A percentile compares a stretch with the other conserved stretches of the same genome.
Conservation (phyloP, 2,329 filamentous ascomycete genomes). For the Calonectria fujianensis region DNA sequence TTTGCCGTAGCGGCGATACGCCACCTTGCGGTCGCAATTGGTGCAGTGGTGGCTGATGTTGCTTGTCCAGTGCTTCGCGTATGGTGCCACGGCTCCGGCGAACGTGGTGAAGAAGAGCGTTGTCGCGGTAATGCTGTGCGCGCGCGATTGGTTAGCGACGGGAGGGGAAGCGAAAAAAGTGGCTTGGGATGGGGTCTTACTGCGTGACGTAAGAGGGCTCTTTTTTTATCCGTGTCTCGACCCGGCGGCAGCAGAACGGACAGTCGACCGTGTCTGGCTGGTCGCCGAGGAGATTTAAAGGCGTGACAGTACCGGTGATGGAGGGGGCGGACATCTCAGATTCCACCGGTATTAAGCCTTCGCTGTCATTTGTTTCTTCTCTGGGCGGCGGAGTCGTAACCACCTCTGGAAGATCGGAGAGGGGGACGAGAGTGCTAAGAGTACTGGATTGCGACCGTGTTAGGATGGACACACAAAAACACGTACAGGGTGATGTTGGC, state of each 20-base stretch:
- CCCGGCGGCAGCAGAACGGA: conserved; percentile 49
- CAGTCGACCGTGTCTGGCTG: conserved; percentile 52
- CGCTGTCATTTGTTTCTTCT: conserved; percentile 23
- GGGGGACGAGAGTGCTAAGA: conserved; percentile 34
- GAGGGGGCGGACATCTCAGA: not conserved
- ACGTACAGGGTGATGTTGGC: not conserved
- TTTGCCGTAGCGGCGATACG: conserved; percentile 38
- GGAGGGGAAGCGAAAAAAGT: not conserved
- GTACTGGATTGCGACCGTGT: not conserved
- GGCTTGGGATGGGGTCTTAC: conserved; percentile 33
- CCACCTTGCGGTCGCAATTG: conserved; percentile 51
- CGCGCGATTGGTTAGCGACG: conserved; percentile 28
- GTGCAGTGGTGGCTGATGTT: conserved; percentile 50
- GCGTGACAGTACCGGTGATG: conserved; percentile 45
- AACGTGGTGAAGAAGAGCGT: conserved; percentile 49
- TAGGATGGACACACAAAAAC: not conserved
- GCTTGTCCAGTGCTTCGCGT: conserved; percentile 45
- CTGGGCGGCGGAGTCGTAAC: conserved; percentile 18
- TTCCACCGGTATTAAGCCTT: conserved; percentile 47
- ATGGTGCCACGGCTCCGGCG: conserved; percentile 49
- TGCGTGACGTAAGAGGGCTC: conserved; percentile 48
- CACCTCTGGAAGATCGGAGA: conserved; percentile 47
- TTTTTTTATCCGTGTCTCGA: conserved; percentile 51
- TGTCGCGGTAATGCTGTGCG: conserved; percentile 43
- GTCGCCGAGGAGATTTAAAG: conserved; percentile 48